These are phyloP conservation scores for Rhodomyrtus psidioides DNA, from an alignment of 441 rosid species.

Conservation along the genomic window DNA sequence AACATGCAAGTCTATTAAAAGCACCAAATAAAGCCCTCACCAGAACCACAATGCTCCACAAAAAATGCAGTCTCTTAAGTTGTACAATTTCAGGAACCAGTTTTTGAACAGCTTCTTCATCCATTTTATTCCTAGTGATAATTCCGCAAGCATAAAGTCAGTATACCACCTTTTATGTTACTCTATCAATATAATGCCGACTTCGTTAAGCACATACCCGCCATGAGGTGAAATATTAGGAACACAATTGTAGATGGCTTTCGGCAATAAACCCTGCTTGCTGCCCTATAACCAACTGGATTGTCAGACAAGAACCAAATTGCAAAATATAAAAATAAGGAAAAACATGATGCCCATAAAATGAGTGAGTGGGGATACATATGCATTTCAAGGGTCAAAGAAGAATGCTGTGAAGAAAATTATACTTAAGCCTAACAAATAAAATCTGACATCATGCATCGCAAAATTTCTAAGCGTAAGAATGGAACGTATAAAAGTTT, in stretches of 20 bases:
- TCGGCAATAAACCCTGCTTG: slow-evolving; percentile 31
- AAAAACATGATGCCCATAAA: not conserved
- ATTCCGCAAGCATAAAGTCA: slow-evolving; percentile 21
- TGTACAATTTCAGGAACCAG: slow-evolving; percentile 49
- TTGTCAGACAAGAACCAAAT: not conserved
- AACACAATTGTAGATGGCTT: slow-evolving; percentile 44
- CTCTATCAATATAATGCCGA: not conserved
- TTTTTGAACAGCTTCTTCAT: slow-evolving; percentile 31
- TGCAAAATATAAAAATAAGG: not conserved
- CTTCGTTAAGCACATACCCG: slow-evolving; percentile 33
- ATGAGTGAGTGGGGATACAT: not conserved
- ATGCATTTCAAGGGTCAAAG: not conserved
- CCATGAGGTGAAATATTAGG: slow-evolving; percentile 47
- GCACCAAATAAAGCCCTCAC: slow-evolving; percentile 36
- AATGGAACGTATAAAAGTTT: not conserved
- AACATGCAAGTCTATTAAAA: not conserved
- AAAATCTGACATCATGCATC: not conserved
- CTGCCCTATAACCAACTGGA: slow-evolving; percentile 34
- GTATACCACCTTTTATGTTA: slow-evolving; percentile 8
- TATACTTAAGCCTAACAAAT: not conserved
- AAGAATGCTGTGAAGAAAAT: not conserved
- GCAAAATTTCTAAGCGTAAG: not conserved
- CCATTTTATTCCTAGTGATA: slow-evolving; percentile 39
- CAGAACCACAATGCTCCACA: slow-evolving; percentile 66
- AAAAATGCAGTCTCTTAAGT: slow-evolving; percentile 50